Conservation (phyloP, 202 grass and related monocot genomes). For the Zoysia matrella region DNA sequence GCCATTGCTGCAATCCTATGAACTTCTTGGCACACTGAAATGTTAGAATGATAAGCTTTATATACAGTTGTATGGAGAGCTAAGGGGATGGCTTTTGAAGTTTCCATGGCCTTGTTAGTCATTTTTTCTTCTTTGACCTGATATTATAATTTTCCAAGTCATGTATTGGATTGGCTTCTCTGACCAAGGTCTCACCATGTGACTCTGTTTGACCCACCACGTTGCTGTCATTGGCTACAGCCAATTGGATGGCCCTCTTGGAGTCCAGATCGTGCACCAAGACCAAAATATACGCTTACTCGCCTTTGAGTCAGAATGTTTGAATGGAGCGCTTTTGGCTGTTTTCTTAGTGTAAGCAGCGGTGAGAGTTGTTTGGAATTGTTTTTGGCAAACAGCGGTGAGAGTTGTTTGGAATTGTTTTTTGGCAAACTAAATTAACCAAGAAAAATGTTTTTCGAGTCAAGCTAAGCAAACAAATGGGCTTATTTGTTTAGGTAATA, state of each 20-base stretch:
- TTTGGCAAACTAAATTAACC: no score
- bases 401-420: background rate
- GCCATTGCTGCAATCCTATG: conserved; percentile 44
- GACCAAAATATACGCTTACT: background rate
- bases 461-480: background rate
- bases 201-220: background rate
- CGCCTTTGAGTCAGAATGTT: background rate
- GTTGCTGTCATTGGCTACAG: background rate
- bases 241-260: background rate
- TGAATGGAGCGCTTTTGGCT: background rate
- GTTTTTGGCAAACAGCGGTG: background rate
- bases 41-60: conserved; percentile 8
- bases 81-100: background rate
- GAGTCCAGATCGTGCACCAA: background rate
- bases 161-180: background rate
- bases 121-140: conserved; percentile 22
- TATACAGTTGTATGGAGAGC: conserved; percentile 6
- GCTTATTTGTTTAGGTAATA: background rate
- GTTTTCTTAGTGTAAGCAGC: background rate
- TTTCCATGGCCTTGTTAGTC: background rate
- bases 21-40: conserved; percentile 13
- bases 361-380: background rate
- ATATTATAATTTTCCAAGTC: background rate
- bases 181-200: background rate
- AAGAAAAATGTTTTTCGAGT: background rate